Base-by-base conservation (phyloP, 495 filamentous ascomycete species). In the Aspergillus steynii region DNA sequence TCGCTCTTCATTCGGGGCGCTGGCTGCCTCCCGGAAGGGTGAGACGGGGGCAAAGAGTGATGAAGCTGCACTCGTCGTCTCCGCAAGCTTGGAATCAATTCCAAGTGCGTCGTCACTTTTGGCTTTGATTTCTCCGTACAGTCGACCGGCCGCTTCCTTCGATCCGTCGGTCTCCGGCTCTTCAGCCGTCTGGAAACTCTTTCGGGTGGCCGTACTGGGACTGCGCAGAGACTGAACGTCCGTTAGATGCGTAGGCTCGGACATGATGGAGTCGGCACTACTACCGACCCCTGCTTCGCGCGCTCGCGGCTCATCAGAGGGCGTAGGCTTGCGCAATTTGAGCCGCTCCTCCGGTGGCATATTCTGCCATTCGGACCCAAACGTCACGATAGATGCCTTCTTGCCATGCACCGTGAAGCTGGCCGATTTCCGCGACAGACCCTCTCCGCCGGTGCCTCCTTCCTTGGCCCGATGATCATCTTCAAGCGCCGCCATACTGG, bases 351-450 rank as follows among this genome's bases (percentile, higher is more conserved):
- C 92, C 1, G 87, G 81, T 3, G 89, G 84, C 75, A 95, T 88
- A 65, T 83, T 88, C 67, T 95, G 88, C 82, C 96, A 90, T 65
- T 97, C 96, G 45, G 86, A 88, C 7, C 93, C 93, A 72, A 99
- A 96, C 29, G 91, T 96, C 61, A 99, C 88, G 53, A 99, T 89
- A 0, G 92, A 96, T 2, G 95, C 95, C 73, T 99, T 98, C 79
- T 99, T 99, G 57, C 95, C 95, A 69, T 99, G 95, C 4, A 99
- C 88, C 5, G 92, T 96, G 71, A 99, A 98, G 64, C 90, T 96
- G 10, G 92, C 91, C 10, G 88, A 85, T 29, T 88, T 89, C 20
- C 95, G 85, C 14, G 88, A 74, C 8, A 99, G 81, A 9, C 87
- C 85, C 71, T 93, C 92, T 14, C 78, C 80, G 52, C 85, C 76